Percentiles rank a stretch among this genome's conserved stretches.
These are phyloP conservation scores for Hyphodiscus sp. DNA, from an alignment of 2,329 filamentous ascomycete genomes.

Conservation along the genomic window DNA sequence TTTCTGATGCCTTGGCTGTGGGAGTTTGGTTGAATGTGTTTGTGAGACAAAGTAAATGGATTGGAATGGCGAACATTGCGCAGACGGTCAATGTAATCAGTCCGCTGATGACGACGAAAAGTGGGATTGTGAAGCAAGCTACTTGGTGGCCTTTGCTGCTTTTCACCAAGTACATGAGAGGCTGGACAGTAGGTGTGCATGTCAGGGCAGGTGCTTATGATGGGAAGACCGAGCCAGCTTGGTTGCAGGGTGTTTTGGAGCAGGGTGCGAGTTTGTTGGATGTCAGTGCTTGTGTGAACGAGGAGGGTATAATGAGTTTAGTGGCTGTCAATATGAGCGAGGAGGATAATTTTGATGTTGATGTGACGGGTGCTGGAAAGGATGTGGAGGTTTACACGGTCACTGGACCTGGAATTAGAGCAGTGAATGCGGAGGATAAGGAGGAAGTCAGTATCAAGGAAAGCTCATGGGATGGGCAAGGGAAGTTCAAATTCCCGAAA, in stretches of 20 bases:
- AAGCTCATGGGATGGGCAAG: conserved; percentile 57
- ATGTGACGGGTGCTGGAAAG: conserved; percentile 49
- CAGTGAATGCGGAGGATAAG: conserved; percentile 56
- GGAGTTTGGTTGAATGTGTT: conserved; percentile 59
- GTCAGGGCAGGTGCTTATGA: conserved; percentile 57
- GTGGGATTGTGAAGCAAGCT: conserved; percentile 54
- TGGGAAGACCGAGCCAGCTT: conserved; percentile 58
- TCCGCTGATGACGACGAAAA: conserved; percentile 55
- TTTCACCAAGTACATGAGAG: conserved; percentile 66
- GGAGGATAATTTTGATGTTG: conserved; percentile 50
- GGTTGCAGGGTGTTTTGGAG: conserved; percentile 59
- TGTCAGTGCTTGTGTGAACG: conserved; percentile 53
- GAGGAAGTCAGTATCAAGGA: conserved; percentile 57
- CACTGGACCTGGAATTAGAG: conserved; percentile 47
- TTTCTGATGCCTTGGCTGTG: conserved; percentile 58
- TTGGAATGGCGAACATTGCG: conserved; percentile 62
- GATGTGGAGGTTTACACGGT: conserved; percentile 58
- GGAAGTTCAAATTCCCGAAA: conserved; percentile 58
- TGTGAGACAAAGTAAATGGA: conserved; percentile 52
- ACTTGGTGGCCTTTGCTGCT: conserved; percentile 58
- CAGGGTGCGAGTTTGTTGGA: conserved; percentile 62
- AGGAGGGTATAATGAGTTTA: conserved; percentile 55
- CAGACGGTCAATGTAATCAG: conserved; percentile 64
- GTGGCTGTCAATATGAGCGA: conserved; percentile 69
- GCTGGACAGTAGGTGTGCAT: conserved; percentile 60